Evolutionary conservation across 176 grass and related monocot species (phyloP).

Genomic region (Oryza rufipogon): DNA sequence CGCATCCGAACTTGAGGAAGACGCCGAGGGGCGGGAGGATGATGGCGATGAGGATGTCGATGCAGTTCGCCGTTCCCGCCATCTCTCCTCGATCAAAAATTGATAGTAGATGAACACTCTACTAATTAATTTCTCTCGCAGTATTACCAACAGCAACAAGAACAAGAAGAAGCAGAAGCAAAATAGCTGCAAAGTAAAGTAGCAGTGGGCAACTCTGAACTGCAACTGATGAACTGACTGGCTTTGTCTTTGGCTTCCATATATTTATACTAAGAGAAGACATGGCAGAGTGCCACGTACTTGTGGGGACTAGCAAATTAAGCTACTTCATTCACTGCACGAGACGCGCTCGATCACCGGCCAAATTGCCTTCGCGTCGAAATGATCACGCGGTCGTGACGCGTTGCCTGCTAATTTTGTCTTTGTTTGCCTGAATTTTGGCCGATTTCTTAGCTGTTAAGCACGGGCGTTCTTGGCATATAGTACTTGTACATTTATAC

Average conservation of each 20-base stretch:
- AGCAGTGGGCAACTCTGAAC: background rate
- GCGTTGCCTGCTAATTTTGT: too few species aligned
- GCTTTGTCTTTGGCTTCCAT: background rate
- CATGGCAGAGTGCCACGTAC: background rate
- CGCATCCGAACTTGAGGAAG: slow-evolving; percentile 61
- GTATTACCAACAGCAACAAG: background rate
- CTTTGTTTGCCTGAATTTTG: too few species aligned
- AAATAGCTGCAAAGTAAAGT: background rate
- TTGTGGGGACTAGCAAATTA: too few species aligned
- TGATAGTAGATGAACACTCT: background rate
- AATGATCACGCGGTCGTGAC: too few species aligned
- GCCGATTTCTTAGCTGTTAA: background rate
- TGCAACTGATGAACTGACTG: background rate
- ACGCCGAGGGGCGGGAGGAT: slow-evolving; percentile 64
- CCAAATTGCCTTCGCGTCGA: too few species aligned
- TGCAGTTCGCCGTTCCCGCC: slow-evolving; percentile 41
- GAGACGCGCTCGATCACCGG: too few species aligned
- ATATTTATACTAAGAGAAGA: background rate
- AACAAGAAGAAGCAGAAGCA: background rate
- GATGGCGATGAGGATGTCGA: slow-evolving; percentile 67
- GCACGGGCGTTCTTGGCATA: background rate
- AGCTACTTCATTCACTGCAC: too few species aligned
- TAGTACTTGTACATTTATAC: too few species aligned
- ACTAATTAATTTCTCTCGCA: background rate
- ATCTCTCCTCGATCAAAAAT: background rate